Base-by-base conservation (phyloP, 164 flowering plant species). In the Berberis thunbergii region DNA sequence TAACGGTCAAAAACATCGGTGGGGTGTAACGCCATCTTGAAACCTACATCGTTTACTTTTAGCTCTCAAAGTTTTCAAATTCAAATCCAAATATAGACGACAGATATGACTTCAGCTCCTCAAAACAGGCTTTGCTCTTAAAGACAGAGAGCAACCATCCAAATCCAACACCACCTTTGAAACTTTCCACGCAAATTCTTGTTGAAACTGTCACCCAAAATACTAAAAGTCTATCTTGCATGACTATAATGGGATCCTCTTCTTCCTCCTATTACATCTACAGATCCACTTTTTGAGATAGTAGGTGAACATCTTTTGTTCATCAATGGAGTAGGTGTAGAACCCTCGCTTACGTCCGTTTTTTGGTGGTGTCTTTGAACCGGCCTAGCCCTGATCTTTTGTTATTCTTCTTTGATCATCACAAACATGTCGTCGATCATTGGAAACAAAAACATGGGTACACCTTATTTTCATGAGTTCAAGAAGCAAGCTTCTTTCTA, bases 241-340 rank as follows among this genome's bases (percentile, higher is more conserved):
- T 12, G 9, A 7, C 8, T 2, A 6, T 3, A 9, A 41, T 9
- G 12, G 9, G 52, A 12, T 64, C 43, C 45, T 6, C 50, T 13
- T 4, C 43, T 55, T 57, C 62, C 11, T 57, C 57, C 3, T 12
- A 43, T 71, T 45, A 57, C 67, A 62, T 62, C 59, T 63, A 60
- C 50, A 59, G 41, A 45, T 39, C 46, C 2, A 38, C 43, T 48
- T 66, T 61, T 62, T 1, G 11, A 26, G 26, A 26, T 26, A 9
- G 41, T 6, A 52, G 7, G 61, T 60, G 57, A 12, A 12, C 4
- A 5, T 38, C 49, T 49, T 40, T 63, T 61, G 11, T 40, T 3
- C 64, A 40, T 42, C 65, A 69, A 40, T 74, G 78, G 78, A 74
- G 78, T 63, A 13, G 80, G 72, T 74, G 26, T 26, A 26, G 26